A percentile compares a stretch with the other conserved stretches of the same genome.
These are phyloP conservation scores for Trichoderma endophyticum DNA, from an alignment of 2,329 filamentous ascomycete species.

Conservation along the genomic window DNA sequence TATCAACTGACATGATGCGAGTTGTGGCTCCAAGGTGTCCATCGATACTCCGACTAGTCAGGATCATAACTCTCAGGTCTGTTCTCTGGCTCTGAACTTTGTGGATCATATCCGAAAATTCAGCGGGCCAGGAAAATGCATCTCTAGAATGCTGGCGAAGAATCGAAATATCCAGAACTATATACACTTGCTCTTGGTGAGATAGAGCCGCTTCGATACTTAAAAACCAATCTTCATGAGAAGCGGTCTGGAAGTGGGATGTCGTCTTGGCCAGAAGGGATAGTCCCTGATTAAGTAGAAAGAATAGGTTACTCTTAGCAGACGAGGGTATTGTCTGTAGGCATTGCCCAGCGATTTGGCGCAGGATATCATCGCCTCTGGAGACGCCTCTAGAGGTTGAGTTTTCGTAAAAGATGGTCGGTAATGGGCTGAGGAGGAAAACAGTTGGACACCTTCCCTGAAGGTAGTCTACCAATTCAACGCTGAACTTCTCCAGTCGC, in stretches of 20 bases:
- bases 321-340: background rate
- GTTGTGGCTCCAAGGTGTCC: background rate
- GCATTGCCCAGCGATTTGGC: background rate
- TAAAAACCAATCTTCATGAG: background rate
- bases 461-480: background rate
- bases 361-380: background rate
- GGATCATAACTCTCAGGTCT: background rate
- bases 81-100: accelerated
- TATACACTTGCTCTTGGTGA: background rate
- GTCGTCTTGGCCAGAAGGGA: background rate
- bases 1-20: background rate
- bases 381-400: too few species aligned
- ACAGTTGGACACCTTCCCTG: background rate
- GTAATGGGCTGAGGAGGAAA: background rate
- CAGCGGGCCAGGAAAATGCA: background rate
- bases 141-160: background rate
- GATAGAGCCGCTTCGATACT: background rate
- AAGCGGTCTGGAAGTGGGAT: background rate
- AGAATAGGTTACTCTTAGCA: too few species aligned
- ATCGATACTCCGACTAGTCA: background rate
- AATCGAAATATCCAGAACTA: background rate
- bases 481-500: background rate
- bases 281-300: too few species aligned
- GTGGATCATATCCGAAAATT: background rate
- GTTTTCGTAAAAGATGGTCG: background rate